These are phyloP conservation scores for Crithidia bombi DNA, from an alignment of 208 protist species.

Conservation along the genomic window DNA sequence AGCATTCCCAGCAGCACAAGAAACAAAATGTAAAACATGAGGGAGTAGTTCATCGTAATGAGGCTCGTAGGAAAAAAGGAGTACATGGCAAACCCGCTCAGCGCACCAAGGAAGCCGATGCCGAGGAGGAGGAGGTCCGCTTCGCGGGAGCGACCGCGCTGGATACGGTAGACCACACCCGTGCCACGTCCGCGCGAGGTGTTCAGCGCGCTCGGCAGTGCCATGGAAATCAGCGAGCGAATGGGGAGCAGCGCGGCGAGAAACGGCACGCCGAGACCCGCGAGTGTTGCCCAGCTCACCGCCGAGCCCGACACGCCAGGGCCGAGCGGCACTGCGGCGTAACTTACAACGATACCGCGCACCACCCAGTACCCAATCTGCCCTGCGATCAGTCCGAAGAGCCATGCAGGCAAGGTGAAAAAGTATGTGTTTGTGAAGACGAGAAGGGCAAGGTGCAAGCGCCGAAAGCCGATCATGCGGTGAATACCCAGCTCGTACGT, in stretches of 20 bases:
- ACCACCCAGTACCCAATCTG: conserved; percentile 61
- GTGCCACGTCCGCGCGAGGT: conserved; percentile 42
- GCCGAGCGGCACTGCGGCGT: conserved; percentile 44
- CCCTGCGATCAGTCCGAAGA: conserved; percentile 69
- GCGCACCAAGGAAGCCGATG: conserved; percentile 54
- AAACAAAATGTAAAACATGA: conserved; percentile 95
- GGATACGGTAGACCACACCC: conserved; percentile 82
- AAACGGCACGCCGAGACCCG: conserved; percentile 86
- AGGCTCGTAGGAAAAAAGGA: conserved; percentile 92
- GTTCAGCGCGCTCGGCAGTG: conserved; percentile 89
- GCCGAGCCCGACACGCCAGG: conserved; percentile 34
- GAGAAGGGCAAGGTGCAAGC: conserved; percentile 46
- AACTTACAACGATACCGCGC: conserved; percentile 33
- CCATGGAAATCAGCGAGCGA: conserved; percentile 54
- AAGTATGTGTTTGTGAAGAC: conserved; percentile 67
- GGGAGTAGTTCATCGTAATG: conserved; percentile 79
- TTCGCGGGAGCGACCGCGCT: conserved; percentile 31
- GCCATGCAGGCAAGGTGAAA: conserved; percentile 85
- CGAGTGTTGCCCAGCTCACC: conserved; percentile 68
- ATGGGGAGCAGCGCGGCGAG: conserved; percentile 90
- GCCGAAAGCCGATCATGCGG: conserved; percentile 90
- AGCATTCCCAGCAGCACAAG: conserved; percentile 90
- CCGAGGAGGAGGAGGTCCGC: conserved; percentile 42
- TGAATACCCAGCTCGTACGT: conserved; percentile 94
- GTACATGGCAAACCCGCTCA: conserved; percentile 88